Evolutionary conservation across 2,329 filamentous ascomycete genomes (phyloP).

Genomic region (Tetracladium maxilliforme): DNA sequence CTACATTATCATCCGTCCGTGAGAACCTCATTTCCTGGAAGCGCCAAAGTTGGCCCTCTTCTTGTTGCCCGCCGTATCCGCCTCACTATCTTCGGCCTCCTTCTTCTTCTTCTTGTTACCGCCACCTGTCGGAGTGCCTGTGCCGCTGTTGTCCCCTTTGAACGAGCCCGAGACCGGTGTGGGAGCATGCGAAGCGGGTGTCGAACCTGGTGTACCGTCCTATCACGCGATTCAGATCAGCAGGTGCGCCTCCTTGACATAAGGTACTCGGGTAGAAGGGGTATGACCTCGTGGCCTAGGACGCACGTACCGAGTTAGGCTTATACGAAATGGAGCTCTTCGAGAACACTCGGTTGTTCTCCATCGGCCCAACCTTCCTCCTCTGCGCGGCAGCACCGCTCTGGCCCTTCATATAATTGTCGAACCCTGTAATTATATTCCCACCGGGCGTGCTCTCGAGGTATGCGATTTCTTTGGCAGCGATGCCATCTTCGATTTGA

Average conservation of each 20-base stretch:
- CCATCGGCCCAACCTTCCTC: constrained; percentile 48
- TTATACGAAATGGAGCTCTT: constrained; percentile 49
- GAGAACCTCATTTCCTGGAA: constrained; percentile 12
- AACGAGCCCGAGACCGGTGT: constrained; percentile 41
- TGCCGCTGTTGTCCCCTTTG: constrained; percentile 28
- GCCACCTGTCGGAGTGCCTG: constrained; percentile 24
- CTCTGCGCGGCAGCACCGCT: constrained; percentile 46
- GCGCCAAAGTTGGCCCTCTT: constrained; percentile 12
- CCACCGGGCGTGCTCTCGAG: constrained; percentile 79
- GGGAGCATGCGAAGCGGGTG: constrained; percentile 26
- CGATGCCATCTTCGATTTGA: constrained; percentile 76
- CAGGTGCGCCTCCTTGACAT: constrained; percentile 22
- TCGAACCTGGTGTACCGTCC: constrained; percentile 12
- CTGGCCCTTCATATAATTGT: constrained; percentile 90
- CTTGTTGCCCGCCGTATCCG: constrained; percentile 32
- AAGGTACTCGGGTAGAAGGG: constrained; percentile 16
- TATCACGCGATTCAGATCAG: constrained; percentile 23
- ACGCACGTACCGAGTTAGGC: constrained; percentile 19
- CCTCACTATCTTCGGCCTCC: constrained; percentile 42
- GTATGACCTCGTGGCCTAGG: constrained; percentile 2
- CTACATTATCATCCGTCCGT: no score
- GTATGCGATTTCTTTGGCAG: constrained; percentile 71
- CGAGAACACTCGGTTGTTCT: constrained; percentile 63
- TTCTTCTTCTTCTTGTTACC: constrained; percentile 38
- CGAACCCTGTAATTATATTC: constrained; percentile 96